Evolutionary conservation across 257 asterid genomes (phyloP), one percentile per base, ranked within the genome.

Genomic region (Craterostigma plantagineum): DNA sequence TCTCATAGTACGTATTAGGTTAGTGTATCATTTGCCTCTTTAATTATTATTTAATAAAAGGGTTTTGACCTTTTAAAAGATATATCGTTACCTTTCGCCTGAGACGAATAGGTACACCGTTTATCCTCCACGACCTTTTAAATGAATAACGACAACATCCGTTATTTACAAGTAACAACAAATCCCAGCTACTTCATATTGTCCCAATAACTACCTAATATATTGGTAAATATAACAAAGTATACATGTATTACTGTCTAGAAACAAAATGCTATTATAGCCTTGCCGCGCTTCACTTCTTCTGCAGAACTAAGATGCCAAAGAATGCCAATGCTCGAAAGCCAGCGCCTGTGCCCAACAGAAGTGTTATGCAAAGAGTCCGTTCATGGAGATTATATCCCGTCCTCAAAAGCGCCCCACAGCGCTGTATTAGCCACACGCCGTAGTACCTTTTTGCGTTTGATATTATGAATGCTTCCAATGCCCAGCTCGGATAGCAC

Each of bases 381-480:
- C 73, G 61, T 9, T 68, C 40, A 34, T 72, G 73, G 14, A 72
- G 66, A 58, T 57, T 53, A 35, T 67, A 72, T 39, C 70, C 68
- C 0, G 66, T 53, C 58, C 1, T 64, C 1, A 64, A 51, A 35
- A 68, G 70, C 18, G 73, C 76, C 1, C 76, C 81, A 27, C 81
- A 72, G 50, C 76, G 65, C 51, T 72, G 81, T 55, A 72, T 72
- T 33, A 72, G 69, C 81, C 81, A 72, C 0, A 72, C 81, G 38
- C 81, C 76, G n/a, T n/a, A n/a, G n/a, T n/a, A n/a, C n/a, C n/a
- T n/a, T 63, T n/a, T 65, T 8, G 97, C 94, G 61, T 82, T 86
- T 51, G 97, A 64, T 38, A 86, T 55, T 35, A 86, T 52, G 56
- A 86, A 81, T 48, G 93, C 97, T 78, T 86, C 93, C 57, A 86